Percentiles rank a stretch among this genome's conserved stretches.
These are phyloP conservation scores for Rehmannia glutinosa DNA, from an alignment of 257 asterid genomes.

Conservation along the genomic window DNA sequence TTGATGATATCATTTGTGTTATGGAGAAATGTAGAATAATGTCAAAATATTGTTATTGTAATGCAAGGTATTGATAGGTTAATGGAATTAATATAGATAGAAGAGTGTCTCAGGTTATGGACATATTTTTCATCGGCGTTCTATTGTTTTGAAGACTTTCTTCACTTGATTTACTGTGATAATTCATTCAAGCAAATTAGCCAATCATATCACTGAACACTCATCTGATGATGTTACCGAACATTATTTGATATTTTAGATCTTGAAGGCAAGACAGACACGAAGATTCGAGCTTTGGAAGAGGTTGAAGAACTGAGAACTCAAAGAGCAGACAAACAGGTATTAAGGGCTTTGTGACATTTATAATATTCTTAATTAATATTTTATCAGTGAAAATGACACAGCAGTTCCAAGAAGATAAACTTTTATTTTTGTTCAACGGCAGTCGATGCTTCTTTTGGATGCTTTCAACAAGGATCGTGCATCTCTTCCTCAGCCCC, in stretches of 20 bases:
- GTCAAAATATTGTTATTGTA: background rate
- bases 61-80: background rate
- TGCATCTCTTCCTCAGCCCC: slow-evolving; percentile 91
- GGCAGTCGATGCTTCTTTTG: slow-evolving; percentile 88
- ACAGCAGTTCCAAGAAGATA: background rate
- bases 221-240: slow-evolving; percentile 9
- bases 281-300: slow-evolving; percentile 87
- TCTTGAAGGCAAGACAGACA: slow-evolving; percentile 92
- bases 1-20: background rate
- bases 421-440: slow-evolving; percentile 19
- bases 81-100: background rate
- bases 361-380: background rate
- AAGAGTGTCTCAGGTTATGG: too few relatives aligned
- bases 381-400: slow-evolving; percentile 5
- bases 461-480: slow-evolving; percentile 99
- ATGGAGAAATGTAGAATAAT: background rate
- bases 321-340: slow-evolving; percentile 97
- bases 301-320: slow-evolving; percentile 85
- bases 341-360: slow-evolving; percentile 18
- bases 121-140: too few relatives aligned
- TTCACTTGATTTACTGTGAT: background rate
- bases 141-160: background rate
- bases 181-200: background rate
- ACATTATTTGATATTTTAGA: slow-evolving; percentile 38
- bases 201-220: background rate